A percentile compares a stretch with the other conserved stretches of the same genome.
Evolutionary conservation across 1,284 basidiomycete genomes (phyloP).

Genomic region (Mrakiaceae sp.): DNA sequence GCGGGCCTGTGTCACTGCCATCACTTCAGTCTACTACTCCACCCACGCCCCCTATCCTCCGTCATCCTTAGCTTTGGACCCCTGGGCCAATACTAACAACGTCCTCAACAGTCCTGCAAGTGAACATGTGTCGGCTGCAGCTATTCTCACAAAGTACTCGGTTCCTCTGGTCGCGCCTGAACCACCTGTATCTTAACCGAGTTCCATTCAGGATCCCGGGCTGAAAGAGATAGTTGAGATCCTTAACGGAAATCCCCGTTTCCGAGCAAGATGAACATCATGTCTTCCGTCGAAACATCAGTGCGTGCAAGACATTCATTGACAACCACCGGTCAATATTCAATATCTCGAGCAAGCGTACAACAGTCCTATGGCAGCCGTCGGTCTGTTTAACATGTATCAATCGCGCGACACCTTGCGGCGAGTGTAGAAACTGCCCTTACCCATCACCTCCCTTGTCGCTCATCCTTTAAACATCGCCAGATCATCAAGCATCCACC

Average conservation of each 20-base stretch:
- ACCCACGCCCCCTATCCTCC: too few species aligned
- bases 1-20: too few species aligned
- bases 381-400: background rate
- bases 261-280: background rate
- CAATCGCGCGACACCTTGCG: background rate
- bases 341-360: background rate
- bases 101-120: background rate
- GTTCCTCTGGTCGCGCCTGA: background rate
- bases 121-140: background rate
- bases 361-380: background rate
- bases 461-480: too few species aligned
- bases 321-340: too few species aligned
- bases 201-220: background rate
- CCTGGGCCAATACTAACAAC: too few species aligned
- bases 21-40: too few species aligned
- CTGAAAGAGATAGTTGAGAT: slow-evolving; percentile 15
- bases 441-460: too few species aligned
- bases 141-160: background rate
- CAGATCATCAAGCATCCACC: too few species aligned
- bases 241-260: slow-evolving; percentile 3
- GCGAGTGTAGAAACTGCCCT: background rate
- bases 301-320: too few species aligned
- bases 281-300: too few species aligned
- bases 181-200: background rate
- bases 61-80: too few species aligned